Percentiles rank a stretch among this genome's conserved stretches.
phyloP scores from a whole-genome alignment of 1,284 basidiomycete species.

The Cutaneotrichosporon curvatum region DNA sequence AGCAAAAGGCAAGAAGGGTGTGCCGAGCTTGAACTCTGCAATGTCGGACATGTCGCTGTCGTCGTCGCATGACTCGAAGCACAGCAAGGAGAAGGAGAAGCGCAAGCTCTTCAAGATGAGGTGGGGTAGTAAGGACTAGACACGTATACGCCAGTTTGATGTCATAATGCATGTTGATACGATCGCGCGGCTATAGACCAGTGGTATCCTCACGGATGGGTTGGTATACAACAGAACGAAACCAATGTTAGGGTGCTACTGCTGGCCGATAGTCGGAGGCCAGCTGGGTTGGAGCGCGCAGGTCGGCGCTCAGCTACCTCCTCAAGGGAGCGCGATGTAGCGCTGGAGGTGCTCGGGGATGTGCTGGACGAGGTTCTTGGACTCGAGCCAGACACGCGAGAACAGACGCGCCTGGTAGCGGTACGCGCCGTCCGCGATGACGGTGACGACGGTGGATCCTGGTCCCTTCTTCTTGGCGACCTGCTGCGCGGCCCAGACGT shows the following conservation, averaged over 20 bases:
- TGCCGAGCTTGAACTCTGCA: constrained; percentile 9
- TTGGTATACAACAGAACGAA: too few relatives aligned
- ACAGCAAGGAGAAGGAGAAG: constrained; percentile 52
- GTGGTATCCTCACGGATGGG: too few relatives aligned
- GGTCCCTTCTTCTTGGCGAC: constrained; percentile 74
- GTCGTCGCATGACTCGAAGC: constrained; percentile 22
- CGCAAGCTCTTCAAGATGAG: constrained; percentile 52
- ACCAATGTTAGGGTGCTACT: too few relatives aligned
- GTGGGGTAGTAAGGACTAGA: constrained; percentile 19
- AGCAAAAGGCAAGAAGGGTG: constrained; percentile 13
- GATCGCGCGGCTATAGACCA: too few relatives aligned
- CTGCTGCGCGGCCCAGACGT: constrained; percentile 88
- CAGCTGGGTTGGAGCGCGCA: too few relatives aligned
- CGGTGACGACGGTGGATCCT: constrained; percentile 76
- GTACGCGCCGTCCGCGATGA: constrained; percentile 39
- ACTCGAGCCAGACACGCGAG: constrained; percentile 86
- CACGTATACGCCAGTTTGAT: neutral
- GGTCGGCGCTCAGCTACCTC: too few relatives aligned
- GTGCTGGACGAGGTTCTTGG: constrained; percentile 68
- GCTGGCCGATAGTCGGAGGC: too few relatives aligned
- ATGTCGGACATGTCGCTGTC: constrained; percentile 14
- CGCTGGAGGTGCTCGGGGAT: constrained; percentile 73
- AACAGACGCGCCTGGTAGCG: constrained; percentile 89
- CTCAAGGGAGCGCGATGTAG: constrained; percentile 72
- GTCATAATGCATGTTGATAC: constrained; percentile 7